These are phyloP conservation scores for Coemansia pectinata DNA, from an alignment of 192 early-diverging fungal species.

Conservation along the genomic window DNA sequence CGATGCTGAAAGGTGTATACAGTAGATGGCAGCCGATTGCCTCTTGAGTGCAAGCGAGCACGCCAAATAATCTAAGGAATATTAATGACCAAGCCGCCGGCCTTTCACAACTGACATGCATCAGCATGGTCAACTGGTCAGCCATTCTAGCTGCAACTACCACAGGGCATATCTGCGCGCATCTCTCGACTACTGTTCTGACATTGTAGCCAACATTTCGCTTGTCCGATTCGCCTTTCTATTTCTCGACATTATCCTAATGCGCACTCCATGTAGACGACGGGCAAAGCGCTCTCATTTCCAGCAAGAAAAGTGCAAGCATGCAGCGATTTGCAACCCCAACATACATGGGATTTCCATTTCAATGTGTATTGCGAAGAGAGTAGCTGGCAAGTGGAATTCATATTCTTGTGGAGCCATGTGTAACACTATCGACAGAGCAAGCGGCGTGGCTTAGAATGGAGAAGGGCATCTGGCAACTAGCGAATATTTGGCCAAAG, in stretches of 20 bases:
- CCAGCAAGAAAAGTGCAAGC: not conserved
- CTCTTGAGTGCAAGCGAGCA: not conserved
- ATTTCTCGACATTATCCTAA: not conserved
- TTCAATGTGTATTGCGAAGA: not conserved
- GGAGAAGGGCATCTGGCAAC: not conserved
- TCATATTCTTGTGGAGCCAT: not conserved
- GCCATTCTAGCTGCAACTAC: not conserved
- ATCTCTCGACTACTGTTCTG: not conserved
- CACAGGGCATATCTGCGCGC: not conserved
- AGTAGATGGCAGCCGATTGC: not conserved
- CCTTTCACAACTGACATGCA: not conserved
- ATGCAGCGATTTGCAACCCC: constrained; percentile 1
- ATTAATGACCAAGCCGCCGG: not conserved
- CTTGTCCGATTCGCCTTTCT: not conserved
- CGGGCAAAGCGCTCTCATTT: not conserved
- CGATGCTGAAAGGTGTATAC: not conserved
- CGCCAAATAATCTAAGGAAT: not conserved
- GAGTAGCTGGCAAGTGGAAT: not conserved
- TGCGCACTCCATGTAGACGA: not conserved
- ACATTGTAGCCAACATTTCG: not conserved
- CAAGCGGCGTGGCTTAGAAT: not conserved
- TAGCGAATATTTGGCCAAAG: not conserved
- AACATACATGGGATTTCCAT: not conserved
- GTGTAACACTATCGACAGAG: not conserved
- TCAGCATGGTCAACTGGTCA: not conserved